These are phyloP conservation scores for Pugionium cornutum DNA, from an alignment of 345 rosid species.

Conservation along the genomic window DNA sequence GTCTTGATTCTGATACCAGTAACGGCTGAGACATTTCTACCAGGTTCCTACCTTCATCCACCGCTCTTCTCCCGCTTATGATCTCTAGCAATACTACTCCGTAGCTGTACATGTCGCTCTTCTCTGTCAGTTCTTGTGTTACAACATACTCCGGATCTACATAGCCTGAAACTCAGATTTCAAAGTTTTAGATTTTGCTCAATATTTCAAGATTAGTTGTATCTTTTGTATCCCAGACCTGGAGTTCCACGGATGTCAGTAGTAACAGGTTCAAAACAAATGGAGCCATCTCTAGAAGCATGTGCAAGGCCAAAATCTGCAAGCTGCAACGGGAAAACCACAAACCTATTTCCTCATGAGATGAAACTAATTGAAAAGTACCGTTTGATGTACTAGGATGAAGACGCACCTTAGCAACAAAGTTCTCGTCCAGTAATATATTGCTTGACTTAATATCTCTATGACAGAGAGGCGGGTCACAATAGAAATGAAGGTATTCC, in stretches of 20 bases:
- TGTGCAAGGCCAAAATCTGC: constrained; percentile 97
- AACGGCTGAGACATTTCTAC: constrained; percentile 67
- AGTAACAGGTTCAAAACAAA: constrained; percentile 82
- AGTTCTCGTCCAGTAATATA: constrained; percentile 83
- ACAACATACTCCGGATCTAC: constrained; percentile 93
- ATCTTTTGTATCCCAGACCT: constrained; percentile 50
- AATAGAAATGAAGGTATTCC: constrained; percentile 97
- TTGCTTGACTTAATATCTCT: constrained; percentile 97
- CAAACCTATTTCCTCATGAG: constrained; percentile 3
- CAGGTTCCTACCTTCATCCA: constrained; percentile 75
- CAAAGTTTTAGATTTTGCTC: constrained; percentile 17
- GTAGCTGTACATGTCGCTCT: constrained; percentile 86
- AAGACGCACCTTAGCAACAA: constrained; percentile 77
- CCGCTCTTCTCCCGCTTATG: constrained; percentile 69
- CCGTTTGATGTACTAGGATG: neutral
- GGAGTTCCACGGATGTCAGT: constrained; percentile 97
- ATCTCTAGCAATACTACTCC: constrained; percentile 92
- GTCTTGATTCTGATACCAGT: constrained; percentile 58
- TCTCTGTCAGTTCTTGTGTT: constrained; percentile 87
- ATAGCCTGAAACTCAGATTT: constrained; percentile 59
- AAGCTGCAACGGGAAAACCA: constrained; percentile 53
- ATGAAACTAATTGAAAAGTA: neutral
- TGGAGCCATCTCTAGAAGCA: constrained; percentile 88
- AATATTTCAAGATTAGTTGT: constrained; percentile 1
- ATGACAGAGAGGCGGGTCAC: constrained; percentile 96